phyloP scores from a whole-genome alignment of 164 flowering plant genomes.

The Chimonanthus praecox region DNA sequence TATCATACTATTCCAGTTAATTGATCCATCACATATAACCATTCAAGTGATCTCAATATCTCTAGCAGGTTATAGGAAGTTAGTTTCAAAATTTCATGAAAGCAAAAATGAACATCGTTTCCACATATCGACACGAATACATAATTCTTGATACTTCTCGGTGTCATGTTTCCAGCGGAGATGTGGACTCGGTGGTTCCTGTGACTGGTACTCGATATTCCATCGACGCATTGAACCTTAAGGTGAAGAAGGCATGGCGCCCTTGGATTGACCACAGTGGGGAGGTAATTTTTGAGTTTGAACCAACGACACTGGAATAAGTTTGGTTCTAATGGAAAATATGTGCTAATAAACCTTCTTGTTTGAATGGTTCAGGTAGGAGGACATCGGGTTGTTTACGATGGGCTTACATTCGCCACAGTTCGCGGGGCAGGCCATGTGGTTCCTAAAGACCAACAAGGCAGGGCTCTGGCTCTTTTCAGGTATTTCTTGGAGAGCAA shows the following conservation, averaged over 20 bases:
- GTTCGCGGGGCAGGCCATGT: slow-evolving; percentile 38
- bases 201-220: background rate
- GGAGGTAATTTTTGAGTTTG: background rate
- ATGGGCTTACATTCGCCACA: slow-evolving; percentile 31
- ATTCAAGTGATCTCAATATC: too few species aligned
- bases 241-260: background rate
- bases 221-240: background rate
- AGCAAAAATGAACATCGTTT: too few species aligned
- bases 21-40: too few species aligned
- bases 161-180: background rate
- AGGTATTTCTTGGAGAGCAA: background rate
- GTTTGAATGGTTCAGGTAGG: slow-evolving; percentile 25
- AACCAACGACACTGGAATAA: background rate
- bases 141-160: background rate
- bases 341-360: background rate
- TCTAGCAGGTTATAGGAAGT: too few species aligned
- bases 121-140: background rate
- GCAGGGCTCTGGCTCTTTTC: background rate
- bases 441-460: slow-evolving; percentile 35
- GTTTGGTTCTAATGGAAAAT: background rate
- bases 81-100: too few species aligned
- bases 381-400: slow-evolving; percentile 30
- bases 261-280: background rate
- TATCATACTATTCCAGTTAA: too few species aligned
- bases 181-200: background rate